Conservation (phyloP, 2,329 filamentous ascomycete species). For the Aspergillus latus region DNA sequence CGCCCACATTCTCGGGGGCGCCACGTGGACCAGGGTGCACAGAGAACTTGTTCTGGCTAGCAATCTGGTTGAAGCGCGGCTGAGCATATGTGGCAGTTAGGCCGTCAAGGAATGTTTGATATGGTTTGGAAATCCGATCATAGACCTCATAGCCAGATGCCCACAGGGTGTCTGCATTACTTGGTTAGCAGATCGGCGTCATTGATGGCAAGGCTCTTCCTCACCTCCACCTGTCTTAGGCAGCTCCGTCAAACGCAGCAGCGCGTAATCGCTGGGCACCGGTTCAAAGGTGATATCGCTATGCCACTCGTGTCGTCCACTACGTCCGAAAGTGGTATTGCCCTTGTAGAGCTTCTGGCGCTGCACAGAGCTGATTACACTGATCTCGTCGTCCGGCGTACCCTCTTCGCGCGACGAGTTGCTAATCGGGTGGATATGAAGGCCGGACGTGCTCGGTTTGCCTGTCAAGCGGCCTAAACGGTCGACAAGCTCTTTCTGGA, state of each 20-base stretch:
- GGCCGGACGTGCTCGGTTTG: slow-evolving; percentile 47
- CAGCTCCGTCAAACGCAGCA: slow-evolving; percentile 46
- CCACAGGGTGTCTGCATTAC: slow-evolving; percentile 60
- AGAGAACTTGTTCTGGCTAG: slow-evolving; percentile 28
- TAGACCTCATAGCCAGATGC: slow-evolving; percentile 67
- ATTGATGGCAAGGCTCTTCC: background rate
- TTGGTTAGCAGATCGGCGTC: too few species aligned
- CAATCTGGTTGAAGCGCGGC: slow-evolving; percentile 52
- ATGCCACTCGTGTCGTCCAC: slow-evolving; percentile 46
- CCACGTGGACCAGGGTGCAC: slow-evolving; percentile 51
- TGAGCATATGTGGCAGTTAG: slow-evolving; percentile 58
- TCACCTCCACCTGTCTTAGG: slow-evolving; percentile 45
- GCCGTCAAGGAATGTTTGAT: slow-evolving; percentile 59
- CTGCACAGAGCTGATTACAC: slow-evolving; percentile 48
- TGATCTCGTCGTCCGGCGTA: slow-evolving; percentile 51
- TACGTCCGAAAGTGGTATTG: slow-evolving; percentile 25
- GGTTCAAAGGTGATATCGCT: slow-evolving; percentile 53
- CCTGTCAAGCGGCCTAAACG: slow-evolving; percentile 49
- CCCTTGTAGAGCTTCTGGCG: slow-evolving; percentile 42
- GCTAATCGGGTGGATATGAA: slow-evolving; percentile 50
- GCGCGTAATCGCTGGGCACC: slow-evolving; percentile 50
- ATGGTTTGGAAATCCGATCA: slow-evolving; percentile 59
- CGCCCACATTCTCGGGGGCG: slow-evolving; percentile 56
- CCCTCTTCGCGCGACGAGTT: slow-evolving; percentile 51
- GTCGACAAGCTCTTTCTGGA: slow-evolving; percentile 55